Evolutionary conservation across 2,329 filamentous ascomycete genomes (phyloP).

Genomic region (Aspergillus proliferans): DNA sequence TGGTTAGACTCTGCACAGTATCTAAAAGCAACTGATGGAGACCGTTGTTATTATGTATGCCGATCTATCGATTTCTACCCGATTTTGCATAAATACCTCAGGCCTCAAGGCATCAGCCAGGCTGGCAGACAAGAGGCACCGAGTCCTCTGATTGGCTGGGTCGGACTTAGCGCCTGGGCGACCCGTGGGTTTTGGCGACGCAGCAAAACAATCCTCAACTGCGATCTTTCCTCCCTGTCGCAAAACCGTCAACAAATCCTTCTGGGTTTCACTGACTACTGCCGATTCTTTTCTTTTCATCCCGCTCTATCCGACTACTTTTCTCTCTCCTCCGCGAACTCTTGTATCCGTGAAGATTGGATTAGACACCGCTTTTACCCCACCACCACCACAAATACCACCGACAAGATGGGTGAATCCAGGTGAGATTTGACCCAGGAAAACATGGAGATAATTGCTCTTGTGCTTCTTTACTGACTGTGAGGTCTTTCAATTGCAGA

Average conservation of each 20-base stretch:
- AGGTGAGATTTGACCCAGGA: constrained; percentile 41
- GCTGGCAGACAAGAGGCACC: not conserved
- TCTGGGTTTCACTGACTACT: constrained; percentile 9
- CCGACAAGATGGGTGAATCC: constrained; percentile 54
- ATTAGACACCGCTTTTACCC: constrained; percentile 21
- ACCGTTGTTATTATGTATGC: too few species aligned
- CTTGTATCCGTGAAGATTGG: constrained; percentile 1
- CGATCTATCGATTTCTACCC: not conserved
- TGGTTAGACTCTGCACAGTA: not conserved
- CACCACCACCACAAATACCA: constrained; percentile 18
- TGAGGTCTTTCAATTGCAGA: constrained; percentile 45
- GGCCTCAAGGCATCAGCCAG: not conserved
- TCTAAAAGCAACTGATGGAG: not conserved
- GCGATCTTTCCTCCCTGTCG: constrained; percentile 8
- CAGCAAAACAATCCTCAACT: constrained; percentile 13
- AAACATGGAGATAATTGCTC: not conserved
- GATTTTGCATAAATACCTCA: not conserved
- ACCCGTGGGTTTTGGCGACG: constrained; percentile 21
- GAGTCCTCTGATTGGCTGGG: constrained; percentile 12
- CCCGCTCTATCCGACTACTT: constrained; percentile 1
- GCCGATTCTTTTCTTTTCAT: constrained; percentile 5
- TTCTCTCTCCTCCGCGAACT: constrained; percentile 4
- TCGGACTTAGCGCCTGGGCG: constrained; percentile 14
- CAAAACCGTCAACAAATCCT: constrained; percentile 10
- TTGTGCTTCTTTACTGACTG: constrained; percentile 9